phyloP scores from a whole-genome alignment of 768 basidiomycete genomes.

The Boletales sp. region DNA sequence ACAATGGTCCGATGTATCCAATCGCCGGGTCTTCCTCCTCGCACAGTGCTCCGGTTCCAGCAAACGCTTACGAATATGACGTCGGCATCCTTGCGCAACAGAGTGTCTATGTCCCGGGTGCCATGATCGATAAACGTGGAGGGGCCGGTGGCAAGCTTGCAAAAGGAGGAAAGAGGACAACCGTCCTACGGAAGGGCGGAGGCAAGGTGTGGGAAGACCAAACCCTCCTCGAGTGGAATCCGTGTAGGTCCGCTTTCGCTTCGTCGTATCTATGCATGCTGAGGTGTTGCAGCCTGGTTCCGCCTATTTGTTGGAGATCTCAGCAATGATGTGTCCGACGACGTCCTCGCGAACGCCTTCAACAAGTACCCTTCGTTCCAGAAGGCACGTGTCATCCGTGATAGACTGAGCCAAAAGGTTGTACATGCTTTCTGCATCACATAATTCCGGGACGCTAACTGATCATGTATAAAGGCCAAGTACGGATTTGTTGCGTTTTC shows the following conservation, averaged over 20 bases:
- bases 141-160: conserved; percentile 82
- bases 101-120: conserved; percentile 89
- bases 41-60: conserved; percentile 78
- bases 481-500: conserved; percentile 98
- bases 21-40: conserved; percentile 58
- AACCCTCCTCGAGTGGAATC: conserved; percentile 96
- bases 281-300: conserved; percentile 74
- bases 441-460: conserved; percentile 1
- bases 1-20: conserved; percentile 71
- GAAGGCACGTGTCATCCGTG: conserved; percentile 93
- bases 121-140: conserved; percentile 84
- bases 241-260: conserved; percentile 55
- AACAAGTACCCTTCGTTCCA: conserved; percentile 89
- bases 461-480: conserved; percentile 60
- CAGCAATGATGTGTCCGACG: conserved; percentile 97
- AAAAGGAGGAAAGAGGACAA: conserved; percentile 88
- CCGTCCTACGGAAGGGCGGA: conserved; percentile 91
- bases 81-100: conserved; percentile 88
- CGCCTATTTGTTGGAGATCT: conserved; percentile 96
- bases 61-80: conserved; percentile 91
- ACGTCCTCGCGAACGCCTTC: conserved; percentile 90
- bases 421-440: background rate
- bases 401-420: conserved; percentile 91
- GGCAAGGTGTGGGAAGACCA: conserved; percentile 99
- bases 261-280: background rate